Evolutionary conservation across 2,329 filamentous ascomycete genomes (phyloP).

Genomic region (Lasiodiplodia hormozganensis): DNA sequence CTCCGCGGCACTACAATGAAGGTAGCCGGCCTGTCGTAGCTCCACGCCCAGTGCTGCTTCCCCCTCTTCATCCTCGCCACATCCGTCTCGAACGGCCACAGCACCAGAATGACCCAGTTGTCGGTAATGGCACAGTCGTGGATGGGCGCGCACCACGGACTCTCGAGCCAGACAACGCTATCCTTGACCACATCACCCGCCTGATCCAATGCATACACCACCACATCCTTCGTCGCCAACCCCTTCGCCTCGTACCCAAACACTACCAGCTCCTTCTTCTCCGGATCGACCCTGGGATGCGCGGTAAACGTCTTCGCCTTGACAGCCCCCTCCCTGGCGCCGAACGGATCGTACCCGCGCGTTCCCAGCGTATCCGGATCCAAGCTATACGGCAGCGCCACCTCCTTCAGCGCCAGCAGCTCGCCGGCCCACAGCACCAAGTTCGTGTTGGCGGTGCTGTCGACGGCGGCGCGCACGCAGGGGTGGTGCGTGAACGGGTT

Average conservation of each 20-base stretch:
- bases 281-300: conserved; percentile 46
- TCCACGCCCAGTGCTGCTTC: conserved; percentile 42
- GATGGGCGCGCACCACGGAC: conserved; percentile 39
- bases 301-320: conserved; percentile 43
- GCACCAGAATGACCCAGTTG: conserved; percentile 39
- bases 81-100: conserved; percentile 39
- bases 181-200: conserved; percentile 37
- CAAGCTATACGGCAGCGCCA: conserved; percentile 37
- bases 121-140: conserved; percentile 42
- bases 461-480: conserved; percentile 35
- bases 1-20: conserved; percentile 38
- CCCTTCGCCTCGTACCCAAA: conserved; percentile 46
- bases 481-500: conserved; percentile 37
- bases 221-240: conserved; percentile 36
- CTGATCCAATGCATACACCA: conserved; percentile 40
- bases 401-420: conserved; percentile 29
- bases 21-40: conserved; percentile 35
- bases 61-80: conserved; percentile 40
- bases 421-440: conserved; percentile 29
- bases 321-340: conserved; percentile 30
- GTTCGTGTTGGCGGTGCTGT: conserved; percentile 32
- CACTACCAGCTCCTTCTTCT: conserved; percentile 41
- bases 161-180: conserved; percentile 36
- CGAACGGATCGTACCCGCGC: conserved; percentile 38
- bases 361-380: conserved; percentile 46